phyloP scores from a whole-genome alignment of 108 stramenopile genomes.

The Cyclotella cryptica region DNA sequence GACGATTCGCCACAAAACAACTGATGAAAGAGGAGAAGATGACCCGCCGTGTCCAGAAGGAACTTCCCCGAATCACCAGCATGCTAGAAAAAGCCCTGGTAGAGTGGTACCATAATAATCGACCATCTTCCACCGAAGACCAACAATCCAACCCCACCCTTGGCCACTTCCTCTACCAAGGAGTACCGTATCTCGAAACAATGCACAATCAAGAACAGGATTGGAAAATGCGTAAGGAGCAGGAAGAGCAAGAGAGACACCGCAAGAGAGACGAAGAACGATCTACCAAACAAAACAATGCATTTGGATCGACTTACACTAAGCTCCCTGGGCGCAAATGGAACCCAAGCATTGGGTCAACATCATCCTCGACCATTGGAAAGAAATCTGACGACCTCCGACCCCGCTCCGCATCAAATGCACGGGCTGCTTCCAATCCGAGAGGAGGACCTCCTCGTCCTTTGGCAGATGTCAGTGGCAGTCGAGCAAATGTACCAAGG shows the following conservation, averaged over 20 bases:
- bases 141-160: conserved; percentile 47
- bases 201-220: conserved; percentile 85
- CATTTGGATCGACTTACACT: conserved; percentile 40
- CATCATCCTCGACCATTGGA: background rate
- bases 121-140: conserved; percentile 39
- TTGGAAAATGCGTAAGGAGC: conserved; percentile 81
- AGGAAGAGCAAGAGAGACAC: conserved; percentile 68
- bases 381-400: background rate
- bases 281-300: conserved; percentile 21
- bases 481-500: conserved; percentile 25
- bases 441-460: conserved; percentile 29
- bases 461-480: conserved; percentile 43
- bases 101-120: conserved; percentile 69
- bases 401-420: conserved; percentile 38
- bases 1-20: conserved; percentile 87
- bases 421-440: conserved; percentile 15
- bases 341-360: conserved; percentile 18
- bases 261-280: conserved; percentile 80
- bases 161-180: conserved; percentile 75
- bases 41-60: conserved; percentile 84
- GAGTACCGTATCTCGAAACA: conserved; percentile 62
- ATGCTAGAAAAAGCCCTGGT: conserved; percentile 65
- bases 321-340: conserved; percentile 48
- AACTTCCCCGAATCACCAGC: conserved; percentile 78
- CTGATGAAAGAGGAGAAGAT: conserved; percentile 95